Percentiles rank a stretch among this genome's conserved stretches.
Evolutionary conservation across 768 basidiomycete species (phyloP).

Genomic region (Boletus sp.): DNA sequence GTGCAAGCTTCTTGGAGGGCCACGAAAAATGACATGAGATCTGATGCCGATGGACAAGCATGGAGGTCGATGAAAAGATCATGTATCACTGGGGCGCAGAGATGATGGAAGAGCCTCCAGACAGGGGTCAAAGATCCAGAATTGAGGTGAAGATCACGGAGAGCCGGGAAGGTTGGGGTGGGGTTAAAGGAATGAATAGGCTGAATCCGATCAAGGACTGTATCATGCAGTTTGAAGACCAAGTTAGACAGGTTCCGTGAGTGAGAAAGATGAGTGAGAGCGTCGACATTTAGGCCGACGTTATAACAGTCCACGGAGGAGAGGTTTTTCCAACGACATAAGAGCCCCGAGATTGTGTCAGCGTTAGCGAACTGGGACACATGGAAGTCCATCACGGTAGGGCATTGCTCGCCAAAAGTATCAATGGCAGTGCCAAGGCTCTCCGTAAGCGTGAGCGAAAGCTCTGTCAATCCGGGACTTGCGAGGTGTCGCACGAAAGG

Average conservation of each 20-base stretch:
- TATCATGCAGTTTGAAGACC: background rate
- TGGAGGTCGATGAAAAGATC: background rate
- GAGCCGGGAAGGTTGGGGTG: slow-evolving; percentile 1
- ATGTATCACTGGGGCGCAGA: background rate
- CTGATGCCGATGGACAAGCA: background rate
- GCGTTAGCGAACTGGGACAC: background rate
- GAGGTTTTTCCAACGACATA: slow-evolving; percentile 10
- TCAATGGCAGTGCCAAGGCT: background rate
- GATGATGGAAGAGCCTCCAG: background rate
- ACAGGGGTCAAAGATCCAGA: background rate
- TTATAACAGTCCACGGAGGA: background rate
- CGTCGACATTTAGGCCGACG: background rate
- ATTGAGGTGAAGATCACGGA: background rate
- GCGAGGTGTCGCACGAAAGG: slow-evolving; percentile 10
- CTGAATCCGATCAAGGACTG: background rate
- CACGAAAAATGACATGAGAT: slow-evolving; percentile 5
- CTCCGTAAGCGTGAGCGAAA: background rate
- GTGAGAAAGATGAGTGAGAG: slow-evolving; percentile 3
- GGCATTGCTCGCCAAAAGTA: background rate
- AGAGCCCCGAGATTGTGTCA: background rate
- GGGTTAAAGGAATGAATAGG: background rate
- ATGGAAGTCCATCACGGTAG: background rate
- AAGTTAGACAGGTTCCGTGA: background rate
- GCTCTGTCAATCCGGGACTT: background rate
- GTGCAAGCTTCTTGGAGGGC: background rate